Conservation (phyloP, 768 basidiomycete species). For the Lactarius vividus region DNA sequence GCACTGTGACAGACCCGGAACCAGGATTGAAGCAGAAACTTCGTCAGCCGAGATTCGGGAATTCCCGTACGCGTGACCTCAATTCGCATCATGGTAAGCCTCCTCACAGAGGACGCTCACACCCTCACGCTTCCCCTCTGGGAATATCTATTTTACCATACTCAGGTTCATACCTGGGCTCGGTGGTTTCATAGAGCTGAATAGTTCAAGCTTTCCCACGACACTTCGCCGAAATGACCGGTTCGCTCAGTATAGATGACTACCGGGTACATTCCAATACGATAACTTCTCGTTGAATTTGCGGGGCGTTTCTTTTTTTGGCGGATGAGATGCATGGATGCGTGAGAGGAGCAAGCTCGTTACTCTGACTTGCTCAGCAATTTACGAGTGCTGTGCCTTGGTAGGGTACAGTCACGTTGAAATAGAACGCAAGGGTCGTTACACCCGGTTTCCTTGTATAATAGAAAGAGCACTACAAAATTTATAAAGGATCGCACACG, state of each 20-base stretch:
- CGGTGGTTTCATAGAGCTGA: not conserved
- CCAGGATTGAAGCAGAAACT: not conserved
- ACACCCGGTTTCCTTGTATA: not conserved
- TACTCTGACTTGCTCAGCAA: not conserved
- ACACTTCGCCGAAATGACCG: not conserved
- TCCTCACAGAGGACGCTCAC: too few species aligned
- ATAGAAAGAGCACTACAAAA: not conserved
- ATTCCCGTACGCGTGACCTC: too few species aligned
- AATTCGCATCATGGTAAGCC: too few species aligned
- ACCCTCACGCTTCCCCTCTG: too few species aligned
- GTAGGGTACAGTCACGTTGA: not conserved
- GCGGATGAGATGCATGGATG: not conserved
- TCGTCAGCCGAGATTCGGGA: too few species aligned
- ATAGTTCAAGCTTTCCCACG: not conserved
- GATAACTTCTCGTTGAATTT: too few species aligned
- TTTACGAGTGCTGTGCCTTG: not conserved
- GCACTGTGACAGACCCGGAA: too few species aligned
- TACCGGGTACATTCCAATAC: not conserved
- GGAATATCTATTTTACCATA: too few species aligned
- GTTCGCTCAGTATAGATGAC: too few species aligned
- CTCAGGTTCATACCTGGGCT: not conserved
- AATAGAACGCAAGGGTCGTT: not conserved
- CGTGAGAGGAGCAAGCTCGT: not conserved
- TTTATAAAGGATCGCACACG: not conserved
- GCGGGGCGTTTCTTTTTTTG: too few species aligned